Conservation (phyloP, 1,284 basidiomycete genomes). For the Singerocomus inundabilis region DNA sequence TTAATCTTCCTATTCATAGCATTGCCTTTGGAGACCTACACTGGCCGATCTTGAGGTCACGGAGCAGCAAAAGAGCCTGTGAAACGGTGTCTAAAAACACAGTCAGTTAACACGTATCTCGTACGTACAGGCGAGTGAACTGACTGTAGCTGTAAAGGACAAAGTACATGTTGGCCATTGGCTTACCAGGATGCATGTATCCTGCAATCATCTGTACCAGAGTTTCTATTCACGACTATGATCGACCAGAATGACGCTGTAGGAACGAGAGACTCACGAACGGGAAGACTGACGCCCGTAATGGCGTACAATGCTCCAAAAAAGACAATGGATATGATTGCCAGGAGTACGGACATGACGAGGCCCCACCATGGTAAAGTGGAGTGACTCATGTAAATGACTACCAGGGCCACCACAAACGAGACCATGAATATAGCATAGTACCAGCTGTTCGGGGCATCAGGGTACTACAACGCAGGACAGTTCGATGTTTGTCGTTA, state of each 20-base stretch:
- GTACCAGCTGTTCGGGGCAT: conserved; percentile 50
- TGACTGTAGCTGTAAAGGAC: conserved; percentile 52
- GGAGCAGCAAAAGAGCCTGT: conserved; percentile 46
- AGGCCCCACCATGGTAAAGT: conserved; percentile 53
- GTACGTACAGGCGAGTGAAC: neutral
- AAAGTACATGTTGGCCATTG: conserved; percentile 59
- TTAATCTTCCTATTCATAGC: conserved; percentile 5
- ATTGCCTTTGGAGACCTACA: conserved; percentile 30
- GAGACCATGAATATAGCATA: conserved; percentile 38
- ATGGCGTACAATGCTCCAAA: conserved; percentile 50
- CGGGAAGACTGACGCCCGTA: conserved; percentile 48
- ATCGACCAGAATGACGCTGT: neutral
- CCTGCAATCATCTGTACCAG: conserved; percentile 60
- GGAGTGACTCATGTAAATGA: conserved; percentile 49
- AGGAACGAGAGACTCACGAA: conserved; percentile 36
- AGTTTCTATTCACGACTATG: conserved; percentile 12
- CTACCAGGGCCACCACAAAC: conserved; percentile 41
- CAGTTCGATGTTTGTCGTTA: neutral
- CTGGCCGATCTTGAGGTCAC: conserved; percentile 61
- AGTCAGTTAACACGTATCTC: neutral
- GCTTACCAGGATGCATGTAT: conserved; percentile 59
- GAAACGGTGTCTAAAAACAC: conserved; percentile 37
- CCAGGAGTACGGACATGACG: conserved; percentile 40
- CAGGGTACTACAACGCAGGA: conserved; percentile 39
- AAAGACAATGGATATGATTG: conserved; percentile 44